Evolutionary conservation across 2,329 filamentous ascomycete species (phyloP), one percentile per base, ranked within the genome.

Genomic region (Whalleya microplaca): DNA sequence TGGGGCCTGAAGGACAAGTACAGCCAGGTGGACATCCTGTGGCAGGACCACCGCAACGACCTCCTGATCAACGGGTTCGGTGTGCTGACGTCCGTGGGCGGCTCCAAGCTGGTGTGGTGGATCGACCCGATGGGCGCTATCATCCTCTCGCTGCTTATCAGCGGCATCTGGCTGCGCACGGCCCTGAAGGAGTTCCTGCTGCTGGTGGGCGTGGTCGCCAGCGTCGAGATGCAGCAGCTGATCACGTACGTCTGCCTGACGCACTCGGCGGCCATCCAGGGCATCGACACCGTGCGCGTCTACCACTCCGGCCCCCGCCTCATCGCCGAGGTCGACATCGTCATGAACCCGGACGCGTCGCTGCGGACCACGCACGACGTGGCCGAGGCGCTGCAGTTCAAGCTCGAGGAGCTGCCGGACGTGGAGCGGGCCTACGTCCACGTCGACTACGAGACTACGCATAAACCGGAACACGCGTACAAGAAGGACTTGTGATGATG

Each of bases 241-340:
- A 96, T 98, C 71, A 98, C 95, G 0, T 99, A 99, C 75, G 90
- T 96, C 65, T 92, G 91, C 80, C 87, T 98, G 78, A 98, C 94
- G 8, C 95, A 98, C 77, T 93, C 90, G 32, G 84, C 90, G 0
- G 75, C 82, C 32, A 91, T 99, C 70, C 82, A 81, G 53, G 90
- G 91, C 66, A 96, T 99, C 71, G 95, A 99, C 73, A 99, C 95
- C 1, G 95, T 98, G 2, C 86, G 95, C 49, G 92, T 93, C 0
- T 98, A 96, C 76, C 93, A 97, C 75, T 91, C 88, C 6, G 94
- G 94, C 0, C 86, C 93, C 0, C 84, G 94, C 19, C 84, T 97
- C 45, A 92, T 98, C 63, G 93, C 96, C 64, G 95, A 99, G 78
- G 92, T 98, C 40, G 95, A 99, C 71, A 87, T 98, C 53, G 94